Percentiles rank a stretch among this genome's conserved stretches.
These are phyloP conservation scores for Penicillium janthinellum DNA, from an alignment of 2,329 filamentous ascomycete genomes.

Conservation along the genomic window DNA sequence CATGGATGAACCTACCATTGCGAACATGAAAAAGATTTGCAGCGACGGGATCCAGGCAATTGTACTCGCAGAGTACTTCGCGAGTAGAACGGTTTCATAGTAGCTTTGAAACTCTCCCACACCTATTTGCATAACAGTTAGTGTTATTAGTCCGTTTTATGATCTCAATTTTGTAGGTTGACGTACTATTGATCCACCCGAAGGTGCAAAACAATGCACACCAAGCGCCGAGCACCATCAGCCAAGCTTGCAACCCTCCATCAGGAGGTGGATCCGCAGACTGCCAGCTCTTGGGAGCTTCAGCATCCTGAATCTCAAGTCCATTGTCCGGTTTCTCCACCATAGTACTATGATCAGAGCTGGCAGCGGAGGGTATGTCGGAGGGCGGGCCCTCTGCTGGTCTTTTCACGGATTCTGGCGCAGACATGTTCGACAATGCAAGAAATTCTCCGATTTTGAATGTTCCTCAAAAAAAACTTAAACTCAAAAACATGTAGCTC, in stretches of 20 bases:
- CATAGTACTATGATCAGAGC: not conserved
- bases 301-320: not conserved
- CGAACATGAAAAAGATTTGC: slow-evolving; percentile 23
- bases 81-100: slow-evolving; percentile 54
- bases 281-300: not conserved
- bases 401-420: not conserved
- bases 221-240: slow-evolving; percentile 53
- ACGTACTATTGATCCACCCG: slow-evolving; percentile 49
- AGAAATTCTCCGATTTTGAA: not conserved
- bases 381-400: not conserved
- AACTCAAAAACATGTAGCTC: not conserved
- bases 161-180: not conserved
- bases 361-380: not conserved
- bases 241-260: slow-evolving; percentile 50
- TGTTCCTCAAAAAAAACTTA: not conserved
- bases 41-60: slow-evolving; percentile 63
- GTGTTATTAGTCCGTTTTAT: not conserved
- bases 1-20: slow-evolving; percentile 6
- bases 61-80: slow-evolving; percentile 53
- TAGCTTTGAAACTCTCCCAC: slow-evolving; percentile 61
- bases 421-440: not conserved
- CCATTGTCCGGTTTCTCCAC: not conserved
- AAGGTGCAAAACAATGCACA: slow-evolving; percentile 50
- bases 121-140: slow-evolving; percentile 25
- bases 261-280: slow-evolving; percentile 9